Evolutionary conservation across 2,329 filamentous ascomycete species (phyloP).

Genomic region (Fonsecaea erecta): DNA sequence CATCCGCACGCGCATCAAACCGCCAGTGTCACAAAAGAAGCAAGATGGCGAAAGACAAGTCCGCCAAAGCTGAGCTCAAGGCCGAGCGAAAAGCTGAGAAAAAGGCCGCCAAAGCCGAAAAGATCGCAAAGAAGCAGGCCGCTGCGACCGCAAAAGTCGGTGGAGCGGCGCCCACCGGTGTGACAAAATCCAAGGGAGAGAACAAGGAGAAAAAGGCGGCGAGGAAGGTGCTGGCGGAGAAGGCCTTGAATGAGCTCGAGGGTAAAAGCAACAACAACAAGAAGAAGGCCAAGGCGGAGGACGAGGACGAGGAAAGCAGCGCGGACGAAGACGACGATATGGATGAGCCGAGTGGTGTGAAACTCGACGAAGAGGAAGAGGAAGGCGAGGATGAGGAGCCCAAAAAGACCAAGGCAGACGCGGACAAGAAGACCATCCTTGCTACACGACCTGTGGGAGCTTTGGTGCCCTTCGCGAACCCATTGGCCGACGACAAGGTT

Average conservation of each 20-base stretch:
- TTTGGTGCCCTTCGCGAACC: conserved; percentile 56
- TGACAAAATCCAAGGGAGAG: conserved; percentile 47
- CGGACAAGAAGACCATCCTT: conserved; percentile 30
- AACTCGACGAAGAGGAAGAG: conserved; percentile 27
- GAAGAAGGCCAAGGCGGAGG: conserved; percentile 21
- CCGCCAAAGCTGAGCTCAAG: conserved; percentile 43
- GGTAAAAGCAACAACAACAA: conserved; percentile 13
- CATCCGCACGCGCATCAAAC: neutral
- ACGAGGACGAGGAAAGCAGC: conserved; percentile 20
- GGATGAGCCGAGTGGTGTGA: conserved; percentile 12
- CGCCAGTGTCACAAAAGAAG: neutral
- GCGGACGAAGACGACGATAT: conserved; percentile 29
- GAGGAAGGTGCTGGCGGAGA: conserved; percentile 35
- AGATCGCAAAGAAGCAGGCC: conserved; percentile 9
- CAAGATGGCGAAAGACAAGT: conserved; percentile 39
- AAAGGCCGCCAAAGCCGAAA: conserved; percentile 37
- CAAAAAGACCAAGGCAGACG: conserved; percentile 22
- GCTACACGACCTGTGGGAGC: conserved; percentile 48
- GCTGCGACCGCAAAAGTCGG: conserved; percentile 9
- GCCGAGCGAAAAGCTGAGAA: conserved; percentile 50
- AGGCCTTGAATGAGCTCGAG: conserved; percentile 34
- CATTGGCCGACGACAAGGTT: conserved; percentile 56
- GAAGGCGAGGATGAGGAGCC: conserved; percentile 26
- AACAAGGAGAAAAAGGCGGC: conserved; percentile 54
- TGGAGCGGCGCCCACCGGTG: conserved; percentile 21